Evolutionary conservation across 1,139 yeast species (phyloP).

Genomic region (Saccharomycopsis phalli): DNA sequence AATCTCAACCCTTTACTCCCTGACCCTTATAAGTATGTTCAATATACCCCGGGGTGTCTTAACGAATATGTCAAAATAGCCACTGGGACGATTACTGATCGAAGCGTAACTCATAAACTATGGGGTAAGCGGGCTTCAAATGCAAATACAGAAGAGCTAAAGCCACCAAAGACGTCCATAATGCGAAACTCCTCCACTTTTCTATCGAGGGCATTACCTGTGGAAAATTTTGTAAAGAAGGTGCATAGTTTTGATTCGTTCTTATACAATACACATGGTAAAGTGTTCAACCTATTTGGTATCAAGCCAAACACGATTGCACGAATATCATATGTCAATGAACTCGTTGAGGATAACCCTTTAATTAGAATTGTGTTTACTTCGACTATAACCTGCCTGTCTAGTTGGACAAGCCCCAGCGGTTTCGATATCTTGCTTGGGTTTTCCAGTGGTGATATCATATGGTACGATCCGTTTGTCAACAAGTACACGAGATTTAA

Average conservation of each 20-base stretch:
- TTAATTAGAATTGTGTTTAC: slow-evolving; percentile 17
- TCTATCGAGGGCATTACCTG: slow-evolving; percentile 17
- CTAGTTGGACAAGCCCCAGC: background rate
- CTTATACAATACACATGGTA: slow-evolving; percentile 14
- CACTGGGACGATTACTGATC: background rate
- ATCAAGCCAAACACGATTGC: slow-evolving; percentile 11
- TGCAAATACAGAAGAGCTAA: background rate
- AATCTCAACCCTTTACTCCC: slow-evolving; percentile 43
- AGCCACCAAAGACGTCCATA: slow-evolving; percentile 20
- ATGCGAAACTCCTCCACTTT: slow-evolving; percentile 19
- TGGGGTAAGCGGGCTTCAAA: slow-evolving; percentile 1
- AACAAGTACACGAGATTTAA: slow-evolving; percentile 42
- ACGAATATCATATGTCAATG: slow-evolving; percentile 4
- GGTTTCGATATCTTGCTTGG: slow-evolving; percentile 41
- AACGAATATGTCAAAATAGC: slow-evolving; percentile 22
- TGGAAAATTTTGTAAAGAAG: slow-evolving; percentile 18
- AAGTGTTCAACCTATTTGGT: slow-evolving; percentile 17
- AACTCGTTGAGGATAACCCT: slow-evolving; percentile 20
- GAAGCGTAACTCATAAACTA: background rate
- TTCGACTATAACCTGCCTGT: slow-evolving; percentile 12
- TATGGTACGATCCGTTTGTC: slow-evolving; percentile 44
- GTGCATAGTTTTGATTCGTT: slow-evolving; percentile 7
- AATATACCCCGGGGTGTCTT: slow-evolving; percentile 47
- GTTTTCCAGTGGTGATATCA: slow-evolving; percentile 43
- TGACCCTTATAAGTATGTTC: slow-evolving; percentile 45